phyloP scores from a whole-genome alignment of 2,329 filamentous ascomycete genomes.

The Fusarium chlamydosporum region DNA sequence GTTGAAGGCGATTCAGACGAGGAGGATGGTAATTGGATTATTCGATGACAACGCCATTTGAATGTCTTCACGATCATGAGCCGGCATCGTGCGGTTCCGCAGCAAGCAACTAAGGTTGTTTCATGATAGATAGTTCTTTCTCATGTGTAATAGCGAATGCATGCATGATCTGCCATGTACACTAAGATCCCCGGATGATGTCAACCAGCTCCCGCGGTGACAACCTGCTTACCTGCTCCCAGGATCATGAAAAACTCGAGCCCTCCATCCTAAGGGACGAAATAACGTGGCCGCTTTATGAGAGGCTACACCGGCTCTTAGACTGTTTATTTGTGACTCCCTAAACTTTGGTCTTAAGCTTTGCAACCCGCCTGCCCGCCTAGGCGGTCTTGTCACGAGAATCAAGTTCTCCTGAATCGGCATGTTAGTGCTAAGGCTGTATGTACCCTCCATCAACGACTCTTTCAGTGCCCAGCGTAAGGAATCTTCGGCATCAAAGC shows the following conservation, averaged over 20 bases:
- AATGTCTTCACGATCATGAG: slow-evolving; percentile 7
- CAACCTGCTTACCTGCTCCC: slow-evolving; percentile 4
- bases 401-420: slow-evolving; percentile 15
- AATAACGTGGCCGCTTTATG: no score
- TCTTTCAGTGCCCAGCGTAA: slow-evolving; percentile 4
- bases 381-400: slow-evolving; percentile 9
- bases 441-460: slow-evolving; percentile 29
- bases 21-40: slow-evolving; percentile 51
- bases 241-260: no score
- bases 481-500: slow-evolving; percentile 26
- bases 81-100: slow-evolving; percentile 21
- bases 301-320: no score
- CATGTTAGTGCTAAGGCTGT: slow-evolving; percentile 26
- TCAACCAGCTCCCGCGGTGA: slow-evolving; percentile 18
- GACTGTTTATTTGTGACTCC: no score
- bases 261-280: no score
- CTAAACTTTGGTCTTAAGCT: no score
- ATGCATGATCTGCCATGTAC: slow-evolving; percentile 33
- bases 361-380: background rate
- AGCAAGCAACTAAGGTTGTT: slow-evolving; percentile 13
- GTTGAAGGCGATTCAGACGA: slow-evolving; percentile 60
- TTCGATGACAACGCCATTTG: slow-evolving; percentile 38
- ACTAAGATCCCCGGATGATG: slow-evolving; percentile 26
- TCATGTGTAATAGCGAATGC: slow-evolving; percentile 31
- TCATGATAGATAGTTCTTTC: slow-evolving; percentile 21